Evolutionary conservation across 495 filamentous ascomycete genomes (phyloP).

Genomic region (Xylaria castorea): DNA sequence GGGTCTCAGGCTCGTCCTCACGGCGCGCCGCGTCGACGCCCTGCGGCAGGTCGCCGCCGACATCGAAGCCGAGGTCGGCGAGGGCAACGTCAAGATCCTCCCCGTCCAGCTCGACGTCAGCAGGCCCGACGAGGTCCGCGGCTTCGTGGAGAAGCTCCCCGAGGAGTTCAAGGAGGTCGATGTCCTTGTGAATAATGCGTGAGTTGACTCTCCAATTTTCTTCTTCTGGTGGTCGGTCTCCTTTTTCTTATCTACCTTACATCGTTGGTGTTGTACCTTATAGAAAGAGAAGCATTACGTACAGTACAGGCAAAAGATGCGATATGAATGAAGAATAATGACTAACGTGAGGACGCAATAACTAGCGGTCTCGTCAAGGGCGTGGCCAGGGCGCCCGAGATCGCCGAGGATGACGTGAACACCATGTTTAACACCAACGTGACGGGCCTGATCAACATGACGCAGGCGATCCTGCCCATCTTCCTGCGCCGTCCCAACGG

Average conservation of each 20-base stretch:
- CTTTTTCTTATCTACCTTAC: neutral
- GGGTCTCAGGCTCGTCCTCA: slow-evolving; percentile 80
- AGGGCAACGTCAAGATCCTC: slow-evolving; percentile 75
- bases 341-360: neutral
- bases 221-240: neutral
- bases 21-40: slow-evolving; percentile 81
- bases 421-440: slow-evolving; percentile 94
- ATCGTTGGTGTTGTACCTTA: neutral
- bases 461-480: slow-evolving; percentile 85
- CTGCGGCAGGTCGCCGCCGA: slow-evolving; percentile 77
- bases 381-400: slow-evolving; percentile 84
- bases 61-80: slow-evolving; percentile 79
- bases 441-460: slow-evolving; percentile 95
- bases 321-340: neutral
- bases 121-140: slow-evolving; percentile 74
- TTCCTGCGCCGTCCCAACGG: slow-evolving; percentile 82
- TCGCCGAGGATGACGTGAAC: slow-evolving; percentile 81
- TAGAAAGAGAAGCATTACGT: neutral
- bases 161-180: slow-evolving; percentile 87
- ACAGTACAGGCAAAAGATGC: neutral
- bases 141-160: slow-evolving; percentile 76
- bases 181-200: slow-evolving; percentile 97
- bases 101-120: slow-evolving; percentile 88
- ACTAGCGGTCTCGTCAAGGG: slow-evolving; percentile 83
- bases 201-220: slow-evolving; percentile 45